phyloP scores from a whole-genome alignment of 768 basidiomycete species.

The Holtermanniella nyarrowii region DNA sequence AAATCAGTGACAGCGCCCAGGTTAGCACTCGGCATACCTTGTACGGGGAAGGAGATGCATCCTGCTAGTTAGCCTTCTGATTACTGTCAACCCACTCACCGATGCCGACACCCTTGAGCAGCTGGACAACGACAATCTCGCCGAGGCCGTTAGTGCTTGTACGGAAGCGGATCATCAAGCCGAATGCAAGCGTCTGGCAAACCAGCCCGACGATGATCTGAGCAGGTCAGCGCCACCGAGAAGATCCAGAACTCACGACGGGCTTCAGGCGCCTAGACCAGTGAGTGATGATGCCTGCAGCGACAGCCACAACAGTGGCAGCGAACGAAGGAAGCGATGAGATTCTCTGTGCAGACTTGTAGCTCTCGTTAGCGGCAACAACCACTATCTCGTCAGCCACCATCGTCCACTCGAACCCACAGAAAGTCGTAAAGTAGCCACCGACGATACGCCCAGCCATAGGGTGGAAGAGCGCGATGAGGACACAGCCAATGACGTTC shows the following conservation, averaged over 20 bases:
- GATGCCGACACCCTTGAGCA: constrained; percentile 20
- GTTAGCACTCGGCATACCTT: constrained; percentile 3
- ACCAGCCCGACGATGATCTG: constrained; percentile 28
- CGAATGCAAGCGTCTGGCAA: constrained; percentile 25
- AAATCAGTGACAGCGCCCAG: too few species aligned
- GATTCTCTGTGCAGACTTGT: constrained; percentile 15
- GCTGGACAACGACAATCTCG: constrained; percentile 34
- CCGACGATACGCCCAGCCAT: constrained; percentile 22
- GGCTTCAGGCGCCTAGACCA: constrained; percentile 34
- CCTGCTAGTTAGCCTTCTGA: too few species aligned
- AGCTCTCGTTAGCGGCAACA: constrained; percentile 22
- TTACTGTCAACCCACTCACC: too few species aligned
- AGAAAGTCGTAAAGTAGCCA: constrained; percentile 21
- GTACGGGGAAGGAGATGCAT: constrained; percentile 33
- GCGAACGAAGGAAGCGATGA: constrained; percentile 16
- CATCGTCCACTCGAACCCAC: neutral
- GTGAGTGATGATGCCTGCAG: constrained; percentile 20
- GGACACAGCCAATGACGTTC: constrained; percentile 29
- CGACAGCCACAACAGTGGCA: constrained; percentile 17
- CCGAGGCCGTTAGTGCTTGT: constrained; percentile 14
- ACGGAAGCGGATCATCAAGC: constrained; percentile 37
- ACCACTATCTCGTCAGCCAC: neutral
- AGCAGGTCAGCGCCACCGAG: neutral
- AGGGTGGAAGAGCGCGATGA: constrained; percentile 35
- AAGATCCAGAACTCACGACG: constrained; percentile 7